These are phyloP conservation scores for Panaeolus papilionaceus DNA, from an alignment of 768 basidiomycete genomes.

Conservation along the genomic window DNA sequence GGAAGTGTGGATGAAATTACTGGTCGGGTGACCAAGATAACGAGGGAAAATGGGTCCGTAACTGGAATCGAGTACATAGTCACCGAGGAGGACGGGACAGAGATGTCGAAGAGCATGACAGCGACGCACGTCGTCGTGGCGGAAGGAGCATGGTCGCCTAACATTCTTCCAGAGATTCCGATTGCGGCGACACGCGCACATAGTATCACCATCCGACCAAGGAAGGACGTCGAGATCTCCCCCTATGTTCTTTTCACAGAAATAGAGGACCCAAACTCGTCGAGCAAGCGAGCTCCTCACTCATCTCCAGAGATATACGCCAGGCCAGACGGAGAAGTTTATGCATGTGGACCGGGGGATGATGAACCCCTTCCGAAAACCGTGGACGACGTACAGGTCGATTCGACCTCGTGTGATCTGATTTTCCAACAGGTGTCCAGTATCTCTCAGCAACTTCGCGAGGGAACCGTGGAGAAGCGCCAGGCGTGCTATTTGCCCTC, in stretches of 20 bases:
- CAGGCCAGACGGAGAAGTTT: constrained; percentile 71
- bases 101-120: constrained; percentile 41
- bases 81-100: constrained; percentile 25
- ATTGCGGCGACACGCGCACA: constrained; percentile 73
- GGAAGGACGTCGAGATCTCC: constrained; percentile 51
- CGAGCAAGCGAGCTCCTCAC: constrained; percentile 20
- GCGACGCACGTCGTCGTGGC: constrained; percentile 78
- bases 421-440: constrained; percentile 62
- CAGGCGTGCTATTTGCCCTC: constrained; percentile 84
- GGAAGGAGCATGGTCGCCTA: constrained; percentile 89
- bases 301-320: constrained; percentile 76
- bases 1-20: constrained; percentile 52
- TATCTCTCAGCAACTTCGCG: constrained; percentile 62
- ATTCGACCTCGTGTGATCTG: constrained; percentile 58
- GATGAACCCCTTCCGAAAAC: constrained; percentile 67
- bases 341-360: constrained; percentile 84
- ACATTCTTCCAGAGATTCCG: constrained; percentile 60
- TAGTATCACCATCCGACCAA: constrained; percentile 69
- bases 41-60: constrained; percentile 46
- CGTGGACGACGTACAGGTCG: constrained; percentile 76
- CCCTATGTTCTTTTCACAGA: constrained; percentile 88
- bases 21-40: constrained; percentile 53
- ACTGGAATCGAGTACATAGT: constrained; percentile 54
- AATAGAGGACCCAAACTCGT: constrained; percentile 44
- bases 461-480: constrained; percentile 55